phyloP scores from a whole-genome alignment of 495 filamentous ascomycete species.

The Talaromyces wortmannii region DNA sequence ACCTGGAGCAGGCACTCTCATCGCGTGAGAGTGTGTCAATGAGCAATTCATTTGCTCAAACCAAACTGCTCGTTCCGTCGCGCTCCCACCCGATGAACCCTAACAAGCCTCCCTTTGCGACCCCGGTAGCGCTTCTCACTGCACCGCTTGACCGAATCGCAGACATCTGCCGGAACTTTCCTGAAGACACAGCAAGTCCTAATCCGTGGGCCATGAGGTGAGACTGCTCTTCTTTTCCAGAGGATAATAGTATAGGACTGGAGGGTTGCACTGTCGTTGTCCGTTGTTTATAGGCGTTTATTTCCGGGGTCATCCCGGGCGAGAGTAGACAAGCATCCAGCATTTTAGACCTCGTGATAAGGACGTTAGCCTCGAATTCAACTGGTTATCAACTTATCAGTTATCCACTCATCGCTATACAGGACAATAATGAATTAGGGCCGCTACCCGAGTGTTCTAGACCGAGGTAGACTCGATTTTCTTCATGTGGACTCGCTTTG shows the following conservation, averaged over 20 bases:
- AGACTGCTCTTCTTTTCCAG: too few species aligned
- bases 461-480: not conserved
- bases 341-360: too few species aligned
- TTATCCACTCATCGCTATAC: not conserved
- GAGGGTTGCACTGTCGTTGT: too few species aligned
- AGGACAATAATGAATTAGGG: not conserved
- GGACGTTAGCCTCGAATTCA: too few species aligned
- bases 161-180: slow-evolving; percentile 26
- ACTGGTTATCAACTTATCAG: too few species aligned
- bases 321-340: too few species aligned
- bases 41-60: slow-evolving; percentile 47
- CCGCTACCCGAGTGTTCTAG: slow-evolving; percentile 6
- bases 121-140: slow-evolving; percentile 18
- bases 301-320: too few species aligned
- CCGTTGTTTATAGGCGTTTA: too few species aligned
- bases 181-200: slow-evolving; percentile 4
- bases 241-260: too few species aligned
- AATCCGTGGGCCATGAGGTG: not conserved
- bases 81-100: slow-evolving; percentile 45
- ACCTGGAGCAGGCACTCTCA: slow-evolving; percentile 40
- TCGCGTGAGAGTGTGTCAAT: slow-evolving; percentile 28
- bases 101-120: slow-evolving; percentile 26
- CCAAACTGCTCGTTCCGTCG: slow-evolving; percentile 56
- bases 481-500: not conserved
- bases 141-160: slow-evolving; percentile 27